Base-by-base conservation (phyloP, 768 basidiomycete species). In the Sporobolomyces pararoseus region DNA sequence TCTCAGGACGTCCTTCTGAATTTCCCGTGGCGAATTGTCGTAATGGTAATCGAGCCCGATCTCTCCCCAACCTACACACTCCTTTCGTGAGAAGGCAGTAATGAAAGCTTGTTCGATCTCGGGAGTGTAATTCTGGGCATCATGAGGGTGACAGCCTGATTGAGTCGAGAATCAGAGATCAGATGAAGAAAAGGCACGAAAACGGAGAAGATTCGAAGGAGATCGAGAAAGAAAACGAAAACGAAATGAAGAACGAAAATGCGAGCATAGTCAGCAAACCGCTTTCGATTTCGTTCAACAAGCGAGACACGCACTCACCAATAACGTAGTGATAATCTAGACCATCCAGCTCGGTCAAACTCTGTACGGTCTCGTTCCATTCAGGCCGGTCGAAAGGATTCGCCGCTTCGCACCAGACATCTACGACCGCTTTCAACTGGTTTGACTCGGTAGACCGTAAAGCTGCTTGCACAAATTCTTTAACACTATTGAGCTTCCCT, bases 41-140 rank as follows among this genome's bases (percentile, higher is more conserved):
- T 91, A 90, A 78, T 91, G 89, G 74, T 89, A 91, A 70, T 92
- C 90, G 27, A 67, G 83, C 0, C 91, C 90, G 65, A 91, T 91
- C 76, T 94, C 91, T 1, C 91, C 91, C 87, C 88, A 89, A 4
- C 89, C 89, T 10, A 92, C 89, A 75, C 89, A 91, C 16, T 87
- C 85, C 1, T 89, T 88, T 74, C 91, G 90, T 0, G 81, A 52
- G 54, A 54, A 63, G 53, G 51, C 27, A 25, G 80, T 86, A 50
- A 73, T 87, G 88, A 91, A 86, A 5, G 86, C 84, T 29, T 79
- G 80, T 77, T 92, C 90, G 12, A 90, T 83, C 3, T 82, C 82
- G 68, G 88, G 86, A 35, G 80, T 84, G 78, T 91, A 93, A 1
- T 80, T 74, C 74, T 82, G 86, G 0, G 89, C 89, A 63, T 90